Evolutionary conservation across 2,329 filamentous ascomycete species (phyloP).

Genomic region (Fusarium coicis): DNA sequence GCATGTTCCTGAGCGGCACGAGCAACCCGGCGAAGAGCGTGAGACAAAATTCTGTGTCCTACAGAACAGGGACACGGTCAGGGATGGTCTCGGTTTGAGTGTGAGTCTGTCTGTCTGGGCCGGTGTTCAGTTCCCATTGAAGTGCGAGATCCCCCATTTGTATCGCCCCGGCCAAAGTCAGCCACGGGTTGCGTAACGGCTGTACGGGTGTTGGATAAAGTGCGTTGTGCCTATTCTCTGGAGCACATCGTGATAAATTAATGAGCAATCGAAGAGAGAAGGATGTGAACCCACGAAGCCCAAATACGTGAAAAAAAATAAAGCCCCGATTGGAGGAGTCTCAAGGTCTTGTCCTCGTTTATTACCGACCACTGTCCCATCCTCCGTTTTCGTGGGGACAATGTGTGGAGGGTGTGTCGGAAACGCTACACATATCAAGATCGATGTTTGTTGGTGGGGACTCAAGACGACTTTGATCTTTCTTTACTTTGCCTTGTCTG

Average conservation of each 20-base stretch:
- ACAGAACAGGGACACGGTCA: constrained; percentile 22
- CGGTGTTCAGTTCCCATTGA: constrained; percentile 1
- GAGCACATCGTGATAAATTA: constrained; percentile 3
- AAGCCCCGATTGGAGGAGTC: constrained; percentile 40
- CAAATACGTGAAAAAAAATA: constrained; percentile 1
- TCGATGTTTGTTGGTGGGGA: constrained; percentile 7
- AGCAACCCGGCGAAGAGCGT: constrained; percentile 2
- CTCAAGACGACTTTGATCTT: neutral
- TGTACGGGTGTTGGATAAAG: constrained; percentile 29
- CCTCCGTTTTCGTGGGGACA: constrained; percentile 41
- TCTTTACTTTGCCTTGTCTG: neutral
- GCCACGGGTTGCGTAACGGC: constrained; percentile 23
- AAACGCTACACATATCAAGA: constrained; percentile 20
- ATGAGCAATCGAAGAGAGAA: neutral
- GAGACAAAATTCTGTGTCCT: constrained; percentile 14
- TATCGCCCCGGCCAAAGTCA: constrained; percentile 16
- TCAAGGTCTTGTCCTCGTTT: neutral
- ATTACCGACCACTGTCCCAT: constrained; percentile 4
- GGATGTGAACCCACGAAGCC: neutral
- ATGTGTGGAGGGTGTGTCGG: constrained; percentile 23
- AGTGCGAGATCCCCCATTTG: constrained; percentile 23
- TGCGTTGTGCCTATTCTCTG: constrained; percentile 17
- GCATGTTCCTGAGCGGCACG: neutral
- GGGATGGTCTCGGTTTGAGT: neutral
- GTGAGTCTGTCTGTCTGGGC: constrained; percentile 1